Conservation (phyloP, 805 yeast species). For the Komagataella kurtzmanii region DNA sequence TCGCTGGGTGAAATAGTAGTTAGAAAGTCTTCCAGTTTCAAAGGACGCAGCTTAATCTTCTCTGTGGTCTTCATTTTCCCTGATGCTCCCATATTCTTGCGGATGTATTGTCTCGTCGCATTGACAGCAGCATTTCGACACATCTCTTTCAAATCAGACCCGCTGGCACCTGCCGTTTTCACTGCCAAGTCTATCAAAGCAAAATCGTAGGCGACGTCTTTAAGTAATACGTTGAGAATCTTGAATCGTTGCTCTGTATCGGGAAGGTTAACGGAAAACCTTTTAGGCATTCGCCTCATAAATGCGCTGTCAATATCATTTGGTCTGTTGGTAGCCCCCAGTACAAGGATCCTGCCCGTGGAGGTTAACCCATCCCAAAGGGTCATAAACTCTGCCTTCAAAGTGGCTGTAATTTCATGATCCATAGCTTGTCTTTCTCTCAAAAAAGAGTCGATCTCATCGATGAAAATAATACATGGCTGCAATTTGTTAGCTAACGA, state of each 20-base stretch:
- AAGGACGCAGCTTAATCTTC: slow-evolving; percentile 41
- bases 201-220: slow-evolving; percentile 56
- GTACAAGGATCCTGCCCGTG: slow-evolving; percentile 82
- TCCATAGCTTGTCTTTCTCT: slow-evolving; percentile 92
- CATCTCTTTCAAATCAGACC: slow-evolving; percentile 82
- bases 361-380: slow-evolving; percentile 93
- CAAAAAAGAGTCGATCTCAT: slow-evolving; percentile 98
- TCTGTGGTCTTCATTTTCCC: slow-evolving; percentile 19
- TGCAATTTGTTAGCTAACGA: slow-evolving; percentile 94
- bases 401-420: slow-evolving; percentile 60
- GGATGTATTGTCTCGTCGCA: slow-evolving; percentile 77
- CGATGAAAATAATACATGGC: slow-evolving; percentile 93
- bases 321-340: slow-evolving; percentile 95
- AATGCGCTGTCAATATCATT: slow-evolving; percentile 98
- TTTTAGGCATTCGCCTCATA: slow-evolving; percentile 88
- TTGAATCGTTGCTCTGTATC: slow-evolving; percentile 65
- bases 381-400: slow-evolving; percentile 81
- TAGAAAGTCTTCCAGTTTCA: slow-evolving; percentile 51
- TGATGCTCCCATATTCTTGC: slow-evolving; percentile 34
- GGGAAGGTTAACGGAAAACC: slow-evolving; percentile 84
- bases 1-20: slow-evolving; percentile 20
- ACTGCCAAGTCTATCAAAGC: slow-evolving; percentile 49
- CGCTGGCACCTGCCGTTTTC: slow-evolving; percentile 66
- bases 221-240: slow-evolving; percentile 65
- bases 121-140: slow-evolving; percentile 89